Base-by-base conservation (phyloP, 352 stramenopile genomes). In the Pythium sukuiense region DNA sequence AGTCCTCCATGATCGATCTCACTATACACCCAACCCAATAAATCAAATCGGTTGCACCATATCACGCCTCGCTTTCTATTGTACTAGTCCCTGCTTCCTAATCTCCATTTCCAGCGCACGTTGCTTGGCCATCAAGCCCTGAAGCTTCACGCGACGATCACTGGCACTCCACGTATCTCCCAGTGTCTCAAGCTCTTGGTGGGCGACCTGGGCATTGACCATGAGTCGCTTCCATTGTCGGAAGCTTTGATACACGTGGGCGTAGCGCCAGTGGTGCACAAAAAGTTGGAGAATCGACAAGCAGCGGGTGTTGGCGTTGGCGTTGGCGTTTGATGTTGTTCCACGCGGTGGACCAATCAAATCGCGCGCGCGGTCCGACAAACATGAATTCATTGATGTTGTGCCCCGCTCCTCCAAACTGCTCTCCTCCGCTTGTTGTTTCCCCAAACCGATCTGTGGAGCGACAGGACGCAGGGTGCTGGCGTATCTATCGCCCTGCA, bases 171-270 rank as follows among this genome's bases (percentile, higher is more conserved):
- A 72, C 14, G 65, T 26, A 18, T 67, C 65, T 4, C 12, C 59
- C 2, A 72, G 35, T 24, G 59, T 64, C 65, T 72, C 65, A 2
- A 64, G 33, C 29, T 63, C 65, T n/a, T 72, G 59, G 49, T 55
- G 33, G 13, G 49, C 55, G 29, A 72, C 59, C 59, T 72, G 59
- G 8, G 65, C 48, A 57, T 55, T 67, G 13, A 54, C 26, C 29
- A 56, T 24, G 18, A 26, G 29, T 16, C 57, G 65, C 26, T 67
- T 69, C 69, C 69, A 75, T 6, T 59, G 59, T 11, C 60, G 52
- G 53, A 75, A 75, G 26, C 59, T 57, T 37, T 75, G 69, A 35
- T 69, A 64, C 8, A 75, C 58, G 2, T 55, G 55, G n/a, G 63
- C 59, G 29, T 67, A 70, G 0, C 50, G 27, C 69, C 69, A 75